Evolutionary conservation across 163 green algal genomes (phyloP), one percentile per base, ranked within the genome.

Genomic region (Volvox carteri): DNA sequence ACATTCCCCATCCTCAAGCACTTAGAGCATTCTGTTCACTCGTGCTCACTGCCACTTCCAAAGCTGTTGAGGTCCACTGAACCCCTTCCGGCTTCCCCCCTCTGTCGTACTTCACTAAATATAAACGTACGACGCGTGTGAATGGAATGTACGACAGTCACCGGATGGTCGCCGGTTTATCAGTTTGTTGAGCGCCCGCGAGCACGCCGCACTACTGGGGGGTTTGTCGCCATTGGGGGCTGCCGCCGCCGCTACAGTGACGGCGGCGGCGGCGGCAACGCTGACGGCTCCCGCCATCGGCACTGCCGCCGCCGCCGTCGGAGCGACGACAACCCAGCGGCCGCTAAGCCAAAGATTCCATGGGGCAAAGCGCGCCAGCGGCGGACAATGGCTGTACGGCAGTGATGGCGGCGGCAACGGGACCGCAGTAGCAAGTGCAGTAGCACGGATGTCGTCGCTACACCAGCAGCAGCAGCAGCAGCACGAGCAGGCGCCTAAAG

Each of bases 121-220:
- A n/a, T n/a, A n/a, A n/a, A n/a, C n/a, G n/a, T n/a, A n/a, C n/a
- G n/a, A n/a, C n/a, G n/a, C n/a, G n/a, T n/a, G n/a, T n/a, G n/a
- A n/a, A n/a, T n/a, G n/a, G n/a, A n/a, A 11, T 56, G 28, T 25
- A 41, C 62, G 28, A 39, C 83, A 88, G 83, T 88, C 83, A 11
- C 83, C 83, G 0, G 83, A 88, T 23, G 83, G 83, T 12, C 83
- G 83, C 21, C 67, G 83, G 23, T 88, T 88, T 67, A 88, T 88
- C 67, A 75, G 48, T n/a, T 52, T 88, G 0, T 35, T 88, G 8
- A 73, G 68, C 35, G 83, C 83, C 12, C 48, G 83, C 0, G 83
- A 88, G 50, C 83, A 88, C 35, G 83, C 83, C 4, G 83, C 83
- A 0, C 48, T 88, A 1, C 67, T 88, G 37, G 48, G 46, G 5